Conservation (phyloP, 495 filamentous ascomycete species). For the Aspergillus bertholletiae region DNA sequence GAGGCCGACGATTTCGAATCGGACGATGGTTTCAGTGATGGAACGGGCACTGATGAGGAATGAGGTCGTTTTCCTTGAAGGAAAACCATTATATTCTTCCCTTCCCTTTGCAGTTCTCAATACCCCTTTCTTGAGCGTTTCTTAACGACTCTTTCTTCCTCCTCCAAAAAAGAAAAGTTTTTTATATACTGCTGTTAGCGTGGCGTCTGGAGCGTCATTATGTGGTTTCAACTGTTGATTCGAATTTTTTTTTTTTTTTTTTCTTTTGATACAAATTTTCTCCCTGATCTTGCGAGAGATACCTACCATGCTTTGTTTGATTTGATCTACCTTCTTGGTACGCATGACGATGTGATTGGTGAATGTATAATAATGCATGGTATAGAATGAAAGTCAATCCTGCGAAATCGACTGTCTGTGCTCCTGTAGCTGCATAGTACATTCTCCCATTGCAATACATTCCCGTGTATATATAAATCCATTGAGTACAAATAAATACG, state of each 20-base stretch:
- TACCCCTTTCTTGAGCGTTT: constrained; percentile 7
- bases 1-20: constrained; percentile 27
- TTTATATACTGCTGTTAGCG: not conserved
- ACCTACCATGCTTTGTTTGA: not conserved
- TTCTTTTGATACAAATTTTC: no score
- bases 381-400: not conserved
- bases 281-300: not conserved
- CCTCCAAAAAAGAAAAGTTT: not conserved
- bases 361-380: not conserved
- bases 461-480: no score
- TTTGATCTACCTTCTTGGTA: not conserved
- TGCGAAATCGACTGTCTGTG: not conserved
- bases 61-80: constrained; percentile 1
- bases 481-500: no score
- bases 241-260: no score
- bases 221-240: not conserved
- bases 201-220: constrained; percentile 1
- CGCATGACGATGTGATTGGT: not conserved
- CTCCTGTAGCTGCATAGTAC: not conserved
- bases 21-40: constrained; percentile 30
- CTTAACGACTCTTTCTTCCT: no score
- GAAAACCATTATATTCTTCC: constrained; percentile 2
- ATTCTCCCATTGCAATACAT: not conserved
- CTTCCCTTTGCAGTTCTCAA: constrained; percentile 10
- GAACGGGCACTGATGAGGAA: constrained; percentile 39